Conservation (phyloP, 2,329 filamentous ascomycete genomes). For the Trichoderma sp. region DNA sequence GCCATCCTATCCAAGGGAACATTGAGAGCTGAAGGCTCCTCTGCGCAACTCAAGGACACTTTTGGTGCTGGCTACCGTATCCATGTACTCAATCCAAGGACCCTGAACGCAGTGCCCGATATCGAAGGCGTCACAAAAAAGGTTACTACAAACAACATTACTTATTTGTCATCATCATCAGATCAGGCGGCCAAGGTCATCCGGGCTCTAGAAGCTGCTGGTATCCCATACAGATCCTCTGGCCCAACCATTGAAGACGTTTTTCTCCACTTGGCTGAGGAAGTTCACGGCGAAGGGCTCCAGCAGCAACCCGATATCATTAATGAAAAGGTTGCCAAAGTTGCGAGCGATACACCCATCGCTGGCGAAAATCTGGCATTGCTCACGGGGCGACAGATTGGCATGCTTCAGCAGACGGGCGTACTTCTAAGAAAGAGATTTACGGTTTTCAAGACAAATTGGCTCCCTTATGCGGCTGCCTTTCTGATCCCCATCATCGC, state of each 20-base stretch:
- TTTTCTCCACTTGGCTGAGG: constrained; percentile 63
- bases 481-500: constrained; percentile 74
- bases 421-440: constrained; percentile 64
- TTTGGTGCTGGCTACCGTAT: constrained; percentile 49
- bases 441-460: constrained; percentile 53
- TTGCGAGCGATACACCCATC: background rate
- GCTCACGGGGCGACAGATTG: constrained; percentile 56
- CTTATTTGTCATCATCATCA: constrained; percentile 67
- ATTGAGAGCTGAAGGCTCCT: constrained; percentile 65
- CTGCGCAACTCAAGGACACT: constrained; percentile 65
- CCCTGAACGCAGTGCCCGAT: constrained; percentile 44
- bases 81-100: constrained; percentile 28
- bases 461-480: constrained; percentile 69
- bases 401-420: constrained; percentile 57
- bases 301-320: background rate
- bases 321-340: constrained; percentile 10
- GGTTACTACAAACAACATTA: constrained; percentile 62
- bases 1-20: constrained; percentile 66
- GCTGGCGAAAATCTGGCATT: constrained; percentile 27
- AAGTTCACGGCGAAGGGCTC: constrained; percentile 32
- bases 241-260: constrained; percentile 72
- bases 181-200: constrained; percentile 68
- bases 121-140: constrained; percentile 55
- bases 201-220: constrained; percentile 59
- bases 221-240: constrained; percentile 64